Percentiles rank a stretch among this genome's conserved stretches.
Evolutionary conservation across 2,329 filamentous ascomycete species (phyloP).

Genomic region (Knoxdaviesia capensis): DNA sequence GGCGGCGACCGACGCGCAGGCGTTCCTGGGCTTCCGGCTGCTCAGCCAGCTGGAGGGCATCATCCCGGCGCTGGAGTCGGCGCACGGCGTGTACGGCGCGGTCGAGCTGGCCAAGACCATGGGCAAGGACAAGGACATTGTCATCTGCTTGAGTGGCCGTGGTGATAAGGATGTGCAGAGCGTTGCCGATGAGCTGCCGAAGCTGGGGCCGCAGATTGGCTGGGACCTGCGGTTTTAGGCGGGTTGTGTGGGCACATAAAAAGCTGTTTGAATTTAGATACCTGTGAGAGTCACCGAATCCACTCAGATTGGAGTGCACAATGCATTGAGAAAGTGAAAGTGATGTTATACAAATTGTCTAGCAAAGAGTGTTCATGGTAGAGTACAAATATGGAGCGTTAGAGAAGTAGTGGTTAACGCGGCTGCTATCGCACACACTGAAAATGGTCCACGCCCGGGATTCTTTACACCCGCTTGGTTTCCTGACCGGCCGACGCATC

Average conservation of each 20-base stretch:
- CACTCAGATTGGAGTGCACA: neutral
- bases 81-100: slow-evolving; percentile 80
- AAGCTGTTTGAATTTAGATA: neutral
- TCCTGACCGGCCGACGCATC: neutral
- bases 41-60: slow-evolving; percentile 85
- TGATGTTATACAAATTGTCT: neutral
- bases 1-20: slow-evolving; percentile 78
- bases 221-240: slow-evolving; percentile 44
- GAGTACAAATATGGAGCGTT: too few species aligned
- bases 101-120: slow-evolving; percentile 84
- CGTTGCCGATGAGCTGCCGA: slow-evolving; percentile 84
- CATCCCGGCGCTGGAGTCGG: slow-evolving; percentile 85
- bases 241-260: neutral
- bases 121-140: slow-evolving; percentile 71
- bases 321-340: neutral
- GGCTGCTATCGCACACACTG: too few species aligned
- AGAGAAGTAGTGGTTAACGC: too few species aligned
- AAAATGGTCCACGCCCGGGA: too few species aligned
- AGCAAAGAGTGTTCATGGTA: neutral
- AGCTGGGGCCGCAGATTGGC: slow-evolving; percentile 70
- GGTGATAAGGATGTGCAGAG: slow-evolving; percentile 99
- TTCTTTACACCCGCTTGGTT: neutral
- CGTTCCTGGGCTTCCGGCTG: slow-evolving; percentile 69
- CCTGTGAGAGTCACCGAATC: neutral
- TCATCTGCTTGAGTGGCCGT: slow-evolving; percentile 81